Base-by-base conservation (phyloP, 2,329 filamentous ascomycete species). In the Trichoderma brevicompactum region DNA sequence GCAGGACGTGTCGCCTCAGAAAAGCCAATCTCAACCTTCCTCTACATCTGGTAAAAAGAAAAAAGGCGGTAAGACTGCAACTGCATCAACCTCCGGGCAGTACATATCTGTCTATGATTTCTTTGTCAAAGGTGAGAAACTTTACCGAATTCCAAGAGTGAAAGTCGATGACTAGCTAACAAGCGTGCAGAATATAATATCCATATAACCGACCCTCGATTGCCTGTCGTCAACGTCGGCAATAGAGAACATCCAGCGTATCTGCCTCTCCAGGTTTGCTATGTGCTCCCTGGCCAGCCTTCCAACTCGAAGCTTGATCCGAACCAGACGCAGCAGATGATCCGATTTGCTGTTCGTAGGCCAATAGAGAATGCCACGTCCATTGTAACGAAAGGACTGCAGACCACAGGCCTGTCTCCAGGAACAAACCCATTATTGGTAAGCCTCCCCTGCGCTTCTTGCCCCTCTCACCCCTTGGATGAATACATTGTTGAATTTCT, bases 191-290 rank as follows among this genome's bases (percentile, higher is more conserved):
- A 75, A 68, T 72, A 82, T 61, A 67, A 77, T 53, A 72, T 81
- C 75, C 66, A 67, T 64, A 19, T 77, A 69, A 9, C 72, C 2
- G 67, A 80, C 46, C 75, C 78, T 0, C 65, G 74, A 0, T 65
- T 80, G 9, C 83, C 86, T 0, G 82, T 88, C 2, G 71, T 90
- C 70, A 89, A 90, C 69, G 82, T 88, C 28, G 87, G 86, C n/a
- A 85, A 74, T 8, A 68, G 69, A 0, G 74, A 79, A 0, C 78
- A 83, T 15, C 85, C 87, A 0, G 80, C 77, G 5, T 89, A 88
- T 67, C 68, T 90, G 2, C 88, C 88, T 0, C 75, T 80, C 0
- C 82, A 90, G 70, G 79, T 86, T 5, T 89, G 86, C 71, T 62
- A 72, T 0, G 82, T 91, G 2, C 66, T 83, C 3, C 79, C 82